Evolutionary conservation across 164 flowering plant species (phyloP), one percentile per base, ranked within the genome.

Genomic region (Akebia trifoliata): DNA sequence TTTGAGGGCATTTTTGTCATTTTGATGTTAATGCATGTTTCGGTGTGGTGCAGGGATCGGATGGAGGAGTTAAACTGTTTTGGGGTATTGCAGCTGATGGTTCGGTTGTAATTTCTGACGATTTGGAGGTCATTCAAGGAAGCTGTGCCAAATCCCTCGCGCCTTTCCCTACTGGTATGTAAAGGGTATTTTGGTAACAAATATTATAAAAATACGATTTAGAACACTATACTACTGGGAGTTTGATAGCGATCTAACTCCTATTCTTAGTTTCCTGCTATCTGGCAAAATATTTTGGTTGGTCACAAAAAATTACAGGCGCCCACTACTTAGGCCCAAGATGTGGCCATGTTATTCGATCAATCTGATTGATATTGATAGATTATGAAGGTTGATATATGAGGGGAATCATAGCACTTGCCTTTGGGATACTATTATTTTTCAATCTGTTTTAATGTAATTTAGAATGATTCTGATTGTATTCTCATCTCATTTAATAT

Each of bases 81-180:
- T 93, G 97, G 99, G 99, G 97, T 1, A 71, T 87, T 35, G 96
- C 96, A 22, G 94, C 79, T 0, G 97, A 93, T 78, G 98, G 97
- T 0, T 90, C 97, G 1, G 86, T 87, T 10, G 97, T 90, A 8
- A 81, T 90, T 25, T 86, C 90, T 10, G 95, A 92, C 69, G 89
- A 93, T 49, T 24, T 86, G 56, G 77, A 80, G 15, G 79, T 84
- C 57, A 74, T 90, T 4, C 90, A 84, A 69, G 78, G 69, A 14
- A 80, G 94, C 31, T 93, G 99, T 66, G 92, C 89, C 54, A 93
- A 81, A 66, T 93, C 98, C 11, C 90, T 80, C 68, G 99, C 96
- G 3, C 96, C 99, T 3, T 93, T 90, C 47, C 97, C 96, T 0
- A 50, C 72, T 38, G 98, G 97, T 91, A 78, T 24, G 57, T 6